A percentile compares a stretch with the other conserved stretches of the same genome.
These are phyloP conservation scores for Primulina eburnea DNA, from an alignment of 257 asterid genomes.

Conservation along the genomic window DNA sequence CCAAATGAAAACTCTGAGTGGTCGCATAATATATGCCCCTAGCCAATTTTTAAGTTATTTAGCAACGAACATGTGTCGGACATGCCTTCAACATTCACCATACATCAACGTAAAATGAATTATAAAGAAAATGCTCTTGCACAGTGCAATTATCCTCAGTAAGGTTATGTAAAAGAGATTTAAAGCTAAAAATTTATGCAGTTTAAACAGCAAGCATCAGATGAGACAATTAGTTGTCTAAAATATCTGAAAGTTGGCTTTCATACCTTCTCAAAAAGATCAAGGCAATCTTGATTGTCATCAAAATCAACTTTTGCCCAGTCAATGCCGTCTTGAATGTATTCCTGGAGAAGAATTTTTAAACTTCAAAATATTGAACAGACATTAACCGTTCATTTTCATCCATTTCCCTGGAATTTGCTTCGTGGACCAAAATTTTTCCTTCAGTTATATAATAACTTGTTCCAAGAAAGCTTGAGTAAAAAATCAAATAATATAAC, in stretches of 20 bases:
- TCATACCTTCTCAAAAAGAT: constrained; percentile 94
- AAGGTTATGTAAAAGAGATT: constrained; percentile 2
- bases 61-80: not conserved
- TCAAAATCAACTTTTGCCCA: constrained; percentile 97
- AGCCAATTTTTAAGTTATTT: not conserved
- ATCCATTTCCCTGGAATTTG: constrained; percentile 20
- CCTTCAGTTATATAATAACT: constrained; percentile 10
- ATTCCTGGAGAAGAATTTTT: constrained; percentile 58
- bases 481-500: not conserved
- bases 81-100: not conserved
- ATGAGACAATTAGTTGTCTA: constrained; percentile 15
- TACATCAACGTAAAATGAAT: constrained; percentile 4
- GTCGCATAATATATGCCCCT: constrained; percentile 4
- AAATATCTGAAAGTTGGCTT: constrained; percentile 19
- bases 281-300: constrained; percentile 94
- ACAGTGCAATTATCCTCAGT: not conserved
- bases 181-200: not conserved
- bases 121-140: constrained; percentile 7
- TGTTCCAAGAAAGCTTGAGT: not conserved
- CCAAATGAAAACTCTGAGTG: not conserved
- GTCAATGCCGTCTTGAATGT: constrained; percentile 96
- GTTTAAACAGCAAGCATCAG: constrained; percentile 18
- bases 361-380: constrained; percentile 19
- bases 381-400: constrained; percentile 12
- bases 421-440: constrained; percentile 11